phyloP scores from a whole-genome alignment of 106 monocot species.

The Dioscorea zingiberensis region DNA sequence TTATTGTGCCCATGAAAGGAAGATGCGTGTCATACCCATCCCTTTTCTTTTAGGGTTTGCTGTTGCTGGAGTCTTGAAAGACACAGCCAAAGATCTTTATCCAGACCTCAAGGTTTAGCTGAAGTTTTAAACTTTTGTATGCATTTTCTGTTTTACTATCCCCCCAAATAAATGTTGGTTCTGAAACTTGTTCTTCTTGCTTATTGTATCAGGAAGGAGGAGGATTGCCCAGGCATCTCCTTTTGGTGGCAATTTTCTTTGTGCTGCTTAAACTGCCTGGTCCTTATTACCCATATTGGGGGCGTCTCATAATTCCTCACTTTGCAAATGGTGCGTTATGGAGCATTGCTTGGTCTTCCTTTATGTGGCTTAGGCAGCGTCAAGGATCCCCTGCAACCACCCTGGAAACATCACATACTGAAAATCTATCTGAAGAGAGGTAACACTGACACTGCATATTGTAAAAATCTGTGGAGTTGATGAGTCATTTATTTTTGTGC shows the following conservation, averaged over 20 bases:
- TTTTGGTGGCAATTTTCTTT: conserved; percentile 46
- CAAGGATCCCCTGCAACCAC: background rate
- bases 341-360: conserved; percentile 44
- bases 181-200: background rate
- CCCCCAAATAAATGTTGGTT: background rate
- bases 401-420: background rate
- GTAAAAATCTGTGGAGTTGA: too few relatives aligned
- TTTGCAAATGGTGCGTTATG: conserved; percentile 84
- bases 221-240: conserved; percentile 49
- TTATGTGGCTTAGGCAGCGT: conserved; percentile 37
- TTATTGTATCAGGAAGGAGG: conserved; percentile 29
- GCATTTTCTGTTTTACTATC: background rate
- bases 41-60: conserved; percentile 55
- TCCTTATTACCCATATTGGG: conserved; percentile 74
- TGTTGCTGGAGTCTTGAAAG: conserved; percentile 31
- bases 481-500: too few relatives aligned
- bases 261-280: conserved; percentile 62
- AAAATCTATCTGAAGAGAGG: background rate
- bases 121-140: background rate
- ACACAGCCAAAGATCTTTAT: conserved; percentile 27
- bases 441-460: background rate
- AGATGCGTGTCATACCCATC: conserved; percentile 49
- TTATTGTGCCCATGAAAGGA: conserved; percentile 71
- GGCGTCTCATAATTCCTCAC: conserved; percentile 58
- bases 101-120: conserved; percentile 35